phyloP scores from a whole-genome alignment of 768 basidiomycete genomes.

The Phylloporus sp. region DNA sequence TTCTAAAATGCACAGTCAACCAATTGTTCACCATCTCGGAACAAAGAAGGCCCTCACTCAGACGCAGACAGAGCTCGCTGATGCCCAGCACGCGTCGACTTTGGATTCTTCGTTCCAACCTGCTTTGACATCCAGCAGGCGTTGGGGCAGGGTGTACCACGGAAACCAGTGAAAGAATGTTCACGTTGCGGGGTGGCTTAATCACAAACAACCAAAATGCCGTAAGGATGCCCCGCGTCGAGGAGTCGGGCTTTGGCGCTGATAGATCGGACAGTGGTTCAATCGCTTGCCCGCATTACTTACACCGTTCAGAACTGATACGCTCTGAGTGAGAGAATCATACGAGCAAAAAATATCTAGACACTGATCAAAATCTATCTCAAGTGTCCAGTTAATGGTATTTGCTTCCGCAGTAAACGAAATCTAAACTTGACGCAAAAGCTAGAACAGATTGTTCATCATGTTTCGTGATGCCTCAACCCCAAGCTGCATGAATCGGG shows the following conservation, averaged over 20 bases:
- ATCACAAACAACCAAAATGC: slow-evolving; percentile 3
- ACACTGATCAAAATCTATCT: slow-evolving; percentile 2
- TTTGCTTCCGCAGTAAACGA: slow-evolving; percentile 1
- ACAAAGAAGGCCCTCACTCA: slow-evolving; percentile 32
- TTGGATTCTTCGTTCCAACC: slow-evolving; percentile 7
- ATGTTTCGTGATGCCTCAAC: slow-evolving; percentile 87
- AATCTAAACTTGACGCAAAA: not conserved
- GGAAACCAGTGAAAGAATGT: not conserved
- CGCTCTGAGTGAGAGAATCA: slow-evolving; percentile 6
- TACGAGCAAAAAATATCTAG: slow-evolving; percentile 8
- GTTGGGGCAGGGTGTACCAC: not conserved
- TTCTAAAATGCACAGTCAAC: slow-evolving; percentile 30
- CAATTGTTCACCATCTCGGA: not conserved
- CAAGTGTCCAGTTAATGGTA: slow-evolving; percentile 4
- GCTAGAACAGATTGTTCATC: slow-evolving; percentile 65
- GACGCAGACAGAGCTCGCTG: slow-evolving; percentile 44
- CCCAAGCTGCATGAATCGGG: slow-evolving; percentile 56
- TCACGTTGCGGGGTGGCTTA: slow-evolving; percentile 1
- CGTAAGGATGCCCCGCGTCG: too few relatives aligned
- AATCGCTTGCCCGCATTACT: too few relatives aligned
- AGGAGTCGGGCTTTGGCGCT: not conserved
- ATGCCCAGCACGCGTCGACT: slow-evolving; percentile 13
- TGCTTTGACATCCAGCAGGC: slow-evolving; percentile 19
- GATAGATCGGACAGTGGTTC: slow-evolving; percentile 2
- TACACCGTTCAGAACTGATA: too few relatives aligned